phyloP scores from a whole-genome alignment of 2,329 filamentous ascomycete genomes.

The Lachnellula subtilissima region DNA sequence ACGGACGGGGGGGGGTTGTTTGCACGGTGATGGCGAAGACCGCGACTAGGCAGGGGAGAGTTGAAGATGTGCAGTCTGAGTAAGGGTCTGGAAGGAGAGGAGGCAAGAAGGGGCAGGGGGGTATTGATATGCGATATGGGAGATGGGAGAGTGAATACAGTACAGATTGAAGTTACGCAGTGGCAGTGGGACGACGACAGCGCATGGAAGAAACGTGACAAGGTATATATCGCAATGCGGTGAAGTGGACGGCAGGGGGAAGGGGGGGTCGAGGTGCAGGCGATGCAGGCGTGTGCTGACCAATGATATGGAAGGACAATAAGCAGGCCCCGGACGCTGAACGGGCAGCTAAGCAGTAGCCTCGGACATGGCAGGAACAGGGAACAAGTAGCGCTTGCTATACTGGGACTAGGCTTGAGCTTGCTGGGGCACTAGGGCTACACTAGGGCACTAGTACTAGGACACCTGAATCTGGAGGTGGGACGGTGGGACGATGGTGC shows the following conservation, averaged over 20 bases:
- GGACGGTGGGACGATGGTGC: background rate
- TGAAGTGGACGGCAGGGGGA: background rate
- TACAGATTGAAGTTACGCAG: slow-evolving; percentile 13
- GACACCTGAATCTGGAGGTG: background rate
- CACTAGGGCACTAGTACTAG: background rate
- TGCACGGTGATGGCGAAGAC: slow-evolving; percentile 8
- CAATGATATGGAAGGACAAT: slow-evolving; percentile 10
- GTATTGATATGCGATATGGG: slow-evolving; percentile 11
- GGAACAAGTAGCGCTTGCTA: background rate
- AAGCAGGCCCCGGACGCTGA: too few relatives aligned
- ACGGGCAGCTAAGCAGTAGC: too few relatives aligned
- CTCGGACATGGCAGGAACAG: background rate
- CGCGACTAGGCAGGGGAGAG: slow-evolving; percentile 10
- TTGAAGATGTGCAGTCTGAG: background rate
- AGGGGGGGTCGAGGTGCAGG: background rate
- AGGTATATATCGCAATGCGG: slow-evolving; percentile 19
- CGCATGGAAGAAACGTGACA: slow-evolving; percentile 32
- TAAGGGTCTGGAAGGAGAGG: background rate
- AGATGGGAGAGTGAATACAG: background rate
- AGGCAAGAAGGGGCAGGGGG: background rate
- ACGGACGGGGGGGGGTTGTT: background rate
- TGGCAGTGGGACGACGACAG: slow-evolving; percentile 18
- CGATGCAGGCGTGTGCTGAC: slow-evolving; percentile 1
- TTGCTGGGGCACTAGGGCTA: background rate
- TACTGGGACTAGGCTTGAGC: background rate